Evolutionary conservation across 495 filamentous ascomycete species (phyloP), one percentile per base, ranked within the genome.

Genomic region (Staphylotrichum longicolle): DNA sequence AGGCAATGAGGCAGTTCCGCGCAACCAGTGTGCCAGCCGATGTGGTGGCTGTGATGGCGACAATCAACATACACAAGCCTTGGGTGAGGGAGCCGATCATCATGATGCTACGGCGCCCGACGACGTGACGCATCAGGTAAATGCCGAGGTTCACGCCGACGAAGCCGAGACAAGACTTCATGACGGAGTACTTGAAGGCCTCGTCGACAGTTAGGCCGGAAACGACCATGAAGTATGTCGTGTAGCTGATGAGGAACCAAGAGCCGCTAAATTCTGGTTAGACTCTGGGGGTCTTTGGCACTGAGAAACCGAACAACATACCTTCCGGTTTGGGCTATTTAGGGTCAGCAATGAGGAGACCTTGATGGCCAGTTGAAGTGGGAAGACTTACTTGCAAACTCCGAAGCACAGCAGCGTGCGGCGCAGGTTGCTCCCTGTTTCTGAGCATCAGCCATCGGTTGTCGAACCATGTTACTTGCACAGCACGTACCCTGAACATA

Each of bases 231-330:
- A 78, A 78, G 54, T 77, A 77, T 14, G 75, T 77, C 20, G 73
- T 62, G 51, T 78, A 78, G 35, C 68, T 74, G 55, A 78, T 77
- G 41, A 72, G 61, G 54, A 78, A 78, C 75, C 75, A 78, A 14
- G 50, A 53, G n/a, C 50, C 50, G 14, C 50, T 53, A 3, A 10
- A 15, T 20, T 1, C 32, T 2, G 35, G 50, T 53, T 53, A 53
- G 50, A 20, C 0, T 10, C 6, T 27, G 35, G 8, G 3, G 0
- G 0, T 27, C 20, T 27, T 27, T 27, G 20, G 20, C 20, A 27
- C 20, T 27, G 20, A 27, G 35, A 39, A 4, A 12, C 33, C 4
- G 12, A 3, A 27, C 5, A 9, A 51, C 7, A 10, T 54, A 42
- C 52, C 52, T 54, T 15, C 52, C 52, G 3, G 52, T 54, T 33